Percentiles rank a stretch among this genome's conserved stretches.
Conservation (phyloP, 495 filamentous ascomycete genomes). For the Penicillium antarcticum region DNA sequence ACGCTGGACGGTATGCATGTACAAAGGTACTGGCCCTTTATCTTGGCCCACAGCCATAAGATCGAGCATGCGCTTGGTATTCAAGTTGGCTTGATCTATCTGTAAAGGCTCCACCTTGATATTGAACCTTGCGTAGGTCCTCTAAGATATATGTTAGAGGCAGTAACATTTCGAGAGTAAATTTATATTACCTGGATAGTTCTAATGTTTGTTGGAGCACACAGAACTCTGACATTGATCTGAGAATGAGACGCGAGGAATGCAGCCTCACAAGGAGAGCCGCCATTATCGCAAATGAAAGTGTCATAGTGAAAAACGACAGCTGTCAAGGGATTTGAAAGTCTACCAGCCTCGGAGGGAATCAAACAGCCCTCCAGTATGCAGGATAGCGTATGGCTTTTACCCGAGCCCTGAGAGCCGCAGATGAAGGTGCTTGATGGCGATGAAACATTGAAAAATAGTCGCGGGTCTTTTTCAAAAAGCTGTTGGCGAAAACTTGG, state of each 20-base stretch:
- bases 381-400: conserved; percentile 70
- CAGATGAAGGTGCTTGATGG: conserved; percentile 75
- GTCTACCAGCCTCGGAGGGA: conserved; percentile 29
- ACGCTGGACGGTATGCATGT: conserved; percentile 54
- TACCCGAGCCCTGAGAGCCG: conserved; percentile 73
- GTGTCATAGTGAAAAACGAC: conserved; percentile 70
- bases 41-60: conserved; percentile 61
- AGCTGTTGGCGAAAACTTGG: neutral
- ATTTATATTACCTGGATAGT: conserved; percentile 49
- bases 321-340: conserved; percentile 54
- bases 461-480: conserved; percentile 44
- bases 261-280: conserved; percentile 64
- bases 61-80: conserved; percentile 60
- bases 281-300: conserved; percentile 51
- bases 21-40: conserved; percentile 51
- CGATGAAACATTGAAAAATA: conserved; percentile 64
- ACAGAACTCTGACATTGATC: conserved; percentile 60
- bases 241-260: conserved; percentile 53
- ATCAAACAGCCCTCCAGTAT: conserved; percentile 64
- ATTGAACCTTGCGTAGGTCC: conserved; percentile 28
- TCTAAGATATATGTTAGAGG: conserved; percentile 2
- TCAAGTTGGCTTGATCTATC: conserved; percentile 57
- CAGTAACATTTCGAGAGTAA: too few relatives aligned
- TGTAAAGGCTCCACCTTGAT: conserved; percentile 51
- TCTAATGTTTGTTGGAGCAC: conserved; percentile 57